phyloP scores from a whole-genome alignment of 768 basidiomycete species.

The Mycena epipterygia region DNA sequence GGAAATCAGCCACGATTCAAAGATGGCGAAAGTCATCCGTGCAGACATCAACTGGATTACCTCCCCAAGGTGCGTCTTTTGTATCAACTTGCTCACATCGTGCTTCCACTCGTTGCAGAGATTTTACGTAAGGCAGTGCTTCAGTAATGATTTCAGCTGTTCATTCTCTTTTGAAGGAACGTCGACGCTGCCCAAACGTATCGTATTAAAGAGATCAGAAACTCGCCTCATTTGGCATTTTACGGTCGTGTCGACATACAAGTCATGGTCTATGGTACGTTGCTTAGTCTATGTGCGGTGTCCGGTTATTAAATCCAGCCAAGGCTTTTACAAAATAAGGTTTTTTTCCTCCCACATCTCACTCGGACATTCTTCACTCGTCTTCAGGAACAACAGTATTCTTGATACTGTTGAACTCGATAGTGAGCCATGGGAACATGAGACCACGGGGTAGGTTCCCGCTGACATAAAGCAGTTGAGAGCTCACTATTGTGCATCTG shows the following conservation, averaged over 20 bases:
- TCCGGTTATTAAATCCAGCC: not conserved
- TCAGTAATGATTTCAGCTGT: not conserved
- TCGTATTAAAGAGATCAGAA: constrained; percentile 76
- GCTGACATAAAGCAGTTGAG: constrained; percentile 34
- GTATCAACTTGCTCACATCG: not conserved
- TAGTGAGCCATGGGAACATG: constrained; percentile 81
- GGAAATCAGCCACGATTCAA: constrained; percentile 85
- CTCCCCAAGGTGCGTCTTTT: constrained; percentile 64
- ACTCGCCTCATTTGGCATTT: constrained; percentile 67
- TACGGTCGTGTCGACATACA: constrained; percentile 83
- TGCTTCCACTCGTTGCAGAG: constrained; percentile 59
- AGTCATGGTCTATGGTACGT: constrained; percentile 81
- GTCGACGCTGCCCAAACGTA: constrained; percentile 83
- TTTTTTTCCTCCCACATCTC: constrained; percentile 35
- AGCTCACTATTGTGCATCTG: constrained; percentile 51
- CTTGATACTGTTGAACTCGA: constrained; percentile 85
- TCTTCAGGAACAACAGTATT: constrained; percentile 67
- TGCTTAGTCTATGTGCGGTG: not conserved
- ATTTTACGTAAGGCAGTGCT: constrained; percentile 73
- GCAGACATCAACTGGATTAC: constrained; percentile 92
- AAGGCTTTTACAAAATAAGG: constrained; percentile 88
- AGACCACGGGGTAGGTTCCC: constrained; percentile 67
- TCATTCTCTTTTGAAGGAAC: constrained; percentile 60
- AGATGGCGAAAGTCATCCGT: constrained; percentile 75
- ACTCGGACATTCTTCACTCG: constrained; percentile 4